Evolutionary conservation across 305 asterid species (phyloP), one percentile per base, ranked within the genome.

Genomic region (Fraxinus ornus): DNA sequence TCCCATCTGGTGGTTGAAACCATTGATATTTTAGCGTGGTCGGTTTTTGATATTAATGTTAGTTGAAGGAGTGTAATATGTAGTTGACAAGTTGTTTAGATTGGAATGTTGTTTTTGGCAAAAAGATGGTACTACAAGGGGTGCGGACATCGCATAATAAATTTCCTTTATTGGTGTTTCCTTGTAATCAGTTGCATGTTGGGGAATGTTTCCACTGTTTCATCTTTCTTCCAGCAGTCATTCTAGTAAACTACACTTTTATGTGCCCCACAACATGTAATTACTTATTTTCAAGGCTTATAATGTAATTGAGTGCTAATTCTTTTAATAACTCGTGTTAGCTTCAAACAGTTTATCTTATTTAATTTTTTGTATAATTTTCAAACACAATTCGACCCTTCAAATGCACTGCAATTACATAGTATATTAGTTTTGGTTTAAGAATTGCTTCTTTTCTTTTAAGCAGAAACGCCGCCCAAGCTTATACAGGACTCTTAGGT

Each of bases 191-290:
- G 85, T 90, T 84, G 89, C 80, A 86, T 91, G 89, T 84, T 89
- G 8, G 98, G 98, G 26, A 92, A 86, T 84, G 89, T 85, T 86
- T 87, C 95, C 66, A 91, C 92, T 64, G 97, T 89, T 83, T 88
- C 98, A 0, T 86, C 96, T 74, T 84, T 94, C 80, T 90, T 92
- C 10, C 97, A 93, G 76, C 98, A 94, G 86, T 89, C 99, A 62
- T 92, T 88, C 47, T 39, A 2, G 47, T 39, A 39, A 39, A 39
- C 12, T 39, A 39, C 47, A 39, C 36, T 33, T 33, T 33, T 33
- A 33, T 33, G 36, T 33, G 6, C 36, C 4, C 36, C 36, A 5
- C 7, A 33, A 33, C 36, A 4, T 33, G 36, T 33, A 33, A 33
- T 33, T 33, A 33, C 36, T 33, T 33, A 33, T 33, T 33, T 33